These are phyloP conservation scores for Drosera spatulata DNA, from an alignment of 179 eudicot species.

Conservation along the genomic window DNA sequence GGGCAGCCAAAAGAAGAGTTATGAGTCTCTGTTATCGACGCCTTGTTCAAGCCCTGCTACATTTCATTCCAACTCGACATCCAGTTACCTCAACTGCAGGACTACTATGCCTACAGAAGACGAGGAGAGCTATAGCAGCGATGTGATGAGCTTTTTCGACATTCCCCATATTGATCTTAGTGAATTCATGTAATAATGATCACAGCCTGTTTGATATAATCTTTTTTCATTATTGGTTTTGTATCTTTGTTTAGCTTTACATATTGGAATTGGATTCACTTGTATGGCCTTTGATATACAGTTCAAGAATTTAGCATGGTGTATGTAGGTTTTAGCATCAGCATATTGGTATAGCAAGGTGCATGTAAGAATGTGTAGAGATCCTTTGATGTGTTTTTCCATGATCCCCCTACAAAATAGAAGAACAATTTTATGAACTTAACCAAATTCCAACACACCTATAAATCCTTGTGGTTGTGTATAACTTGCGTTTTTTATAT, in stretches of 20 bases:
- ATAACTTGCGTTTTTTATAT: too few relatives aligned
- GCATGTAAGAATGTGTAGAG: too few relatives aligned
- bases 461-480: too few relatives aligned
- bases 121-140: conserved; percentile 66
- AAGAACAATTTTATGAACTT: too few relatives aligned
- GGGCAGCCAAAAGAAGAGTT: conserved; percentile 7
- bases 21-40: conserved; percentile 49
- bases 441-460: too few relatives aligned
- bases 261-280: too few relatives aligned
- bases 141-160: conserved; percentile 42
- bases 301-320: not conserved
- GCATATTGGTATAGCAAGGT: too few relatives aligned
- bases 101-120: conserved; percentile 27
- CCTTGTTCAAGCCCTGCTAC: conserved; percentile 52
- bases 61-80: conserved; percentile 44
- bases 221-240: too few relatives aligned
- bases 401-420: too few relatives aligned
- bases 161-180: conserved; percentile 50
- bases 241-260: not conserved
- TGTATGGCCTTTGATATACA: too few relatives aligned
- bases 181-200: conserved; percentile 29
- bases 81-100: conserved; percentile 20
- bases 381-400: too few relatives aligned
- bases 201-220: not conserved
- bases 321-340: not conserved